These are phyloP conservation scores for Auricularia sp. DNA, from an alignment of 768 basidiomycete genomes.

Conservation along the genomic window DNA sequence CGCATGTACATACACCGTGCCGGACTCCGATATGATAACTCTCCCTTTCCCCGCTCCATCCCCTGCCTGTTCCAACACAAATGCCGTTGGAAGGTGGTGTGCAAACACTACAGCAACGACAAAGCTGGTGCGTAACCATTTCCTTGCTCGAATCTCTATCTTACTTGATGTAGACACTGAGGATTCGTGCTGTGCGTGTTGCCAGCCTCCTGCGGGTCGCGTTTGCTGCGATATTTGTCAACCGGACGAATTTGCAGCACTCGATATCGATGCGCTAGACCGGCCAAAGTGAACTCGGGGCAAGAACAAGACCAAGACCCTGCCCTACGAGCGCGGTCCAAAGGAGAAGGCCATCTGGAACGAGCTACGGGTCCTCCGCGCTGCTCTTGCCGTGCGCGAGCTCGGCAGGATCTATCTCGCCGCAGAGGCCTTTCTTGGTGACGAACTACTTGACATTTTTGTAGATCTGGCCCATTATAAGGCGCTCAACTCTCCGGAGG, in stretches of 20 bases:
- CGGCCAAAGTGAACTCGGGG: not conserved
- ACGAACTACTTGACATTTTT: not conserved
- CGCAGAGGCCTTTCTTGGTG: not conserved
- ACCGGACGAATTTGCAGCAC: not conserved
- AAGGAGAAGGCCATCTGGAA: not conserved
- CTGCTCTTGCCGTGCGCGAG: not conserved
- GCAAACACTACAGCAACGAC: too few species aligned
- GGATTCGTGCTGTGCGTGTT: conserved; percentile 14
- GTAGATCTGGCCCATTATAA: too few species aligned
- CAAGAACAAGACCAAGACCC: not conserved
- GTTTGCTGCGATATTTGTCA: conserved; percentile 20
- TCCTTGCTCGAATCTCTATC: not conserved
- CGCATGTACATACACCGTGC: too few species aligned
- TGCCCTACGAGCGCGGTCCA: not conserved
- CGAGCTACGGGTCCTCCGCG: not conserved
- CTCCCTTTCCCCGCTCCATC: too few species aligned
- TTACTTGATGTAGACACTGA: conserved; percentile 6
- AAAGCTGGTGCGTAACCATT: not conserved
- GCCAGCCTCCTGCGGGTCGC: conserved; percentile 4
- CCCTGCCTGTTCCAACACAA: too few species aligned
- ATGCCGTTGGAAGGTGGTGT: too few species aligned
- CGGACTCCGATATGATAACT: too few species aligned
- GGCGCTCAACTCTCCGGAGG: conserved; percentile 6
- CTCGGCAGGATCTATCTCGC: not conserved
- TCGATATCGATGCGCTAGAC: not conserved